These are phyloP conservation scores for Rhodotorula sp. DNA, from an alignment of 1,284 basidiomycete species.

Conservation along the genomic window DNA sequence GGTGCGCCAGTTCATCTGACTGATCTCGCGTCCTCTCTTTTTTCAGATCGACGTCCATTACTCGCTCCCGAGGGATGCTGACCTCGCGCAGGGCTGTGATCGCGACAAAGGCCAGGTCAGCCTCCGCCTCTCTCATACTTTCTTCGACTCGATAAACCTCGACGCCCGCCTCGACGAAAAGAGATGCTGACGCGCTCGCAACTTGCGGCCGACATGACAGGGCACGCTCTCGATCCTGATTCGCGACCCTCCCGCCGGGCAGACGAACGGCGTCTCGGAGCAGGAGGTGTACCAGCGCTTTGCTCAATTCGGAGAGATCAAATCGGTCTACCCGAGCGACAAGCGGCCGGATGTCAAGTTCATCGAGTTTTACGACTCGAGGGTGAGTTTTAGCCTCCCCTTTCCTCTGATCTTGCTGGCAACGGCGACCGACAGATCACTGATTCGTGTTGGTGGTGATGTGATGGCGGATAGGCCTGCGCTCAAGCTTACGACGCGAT, in stretches of 20 bases:
- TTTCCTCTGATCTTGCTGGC: not conserved
- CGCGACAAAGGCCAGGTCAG: conserved; percentile 83
- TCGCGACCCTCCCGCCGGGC: conserved; percentile 58
- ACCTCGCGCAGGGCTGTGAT: conserved; percentile 67
- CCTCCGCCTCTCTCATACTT: conserved; percentile 17
- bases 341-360: conserved; percentile 60
- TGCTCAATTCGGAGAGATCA: conserved; percentile 85
- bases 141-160: conserved; percentile 8
- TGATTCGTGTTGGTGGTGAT: not conserved
- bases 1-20: not conserved
- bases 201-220: conserved; percentile 51
- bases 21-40: not conserved
- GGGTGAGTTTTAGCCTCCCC: conserved; percentile 56
- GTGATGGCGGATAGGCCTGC: conserved; percentile 56
- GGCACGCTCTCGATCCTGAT: conserved; percentile 80
- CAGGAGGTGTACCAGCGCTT: conserved; percentile 79
- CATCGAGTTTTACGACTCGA: conserved; percentile 86
- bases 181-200: conserved; percentile 47
- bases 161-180: conserved; percentile 1
- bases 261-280: conserved; percentile 66
- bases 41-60: conserved; percentile 94
- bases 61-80: conserved; percentile 80
- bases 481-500: conserved; percentile 74
- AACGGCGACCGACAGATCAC: not conserved
- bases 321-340: conserved; percentile 58